Evolutionary conservation across 345 rosid species (phyloP).

Genomic region (Murraya koenigii): DNA sequence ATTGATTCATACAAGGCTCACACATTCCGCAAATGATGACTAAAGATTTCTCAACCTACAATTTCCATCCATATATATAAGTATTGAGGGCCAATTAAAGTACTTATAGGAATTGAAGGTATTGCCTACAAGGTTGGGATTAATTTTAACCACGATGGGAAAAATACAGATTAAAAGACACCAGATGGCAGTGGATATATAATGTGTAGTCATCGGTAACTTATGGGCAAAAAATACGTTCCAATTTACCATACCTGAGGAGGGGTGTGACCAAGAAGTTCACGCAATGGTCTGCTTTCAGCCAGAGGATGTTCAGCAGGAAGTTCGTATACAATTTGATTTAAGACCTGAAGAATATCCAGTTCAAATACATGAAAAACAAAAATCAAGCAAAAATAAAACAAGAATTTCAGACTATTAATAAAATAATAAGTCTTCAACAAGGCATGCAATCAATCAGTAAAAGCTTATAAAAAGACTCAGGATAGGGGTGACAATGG

Average conservation of each 20-base stretch:
- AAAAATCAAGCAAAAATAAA: background rate
- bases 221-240: background rate
- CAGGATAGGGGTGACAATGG: background rate
- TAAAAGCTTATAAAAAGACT: background rate
- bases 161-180: background rate
- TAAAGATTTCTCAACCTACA: conserved; percentile 1
- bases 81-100: too few relatives aligned
- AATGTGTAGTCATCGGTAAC: background rate
- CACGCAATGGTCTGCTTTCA: conserved; percentile 73
- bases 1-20: background rate
- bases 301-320: conserved; percentile 94
- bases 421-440: background rate
- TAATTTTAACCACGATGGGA: background rate
- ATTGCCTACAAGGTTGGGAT: background rate
- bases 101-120: background rate
- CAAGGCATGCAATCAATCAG: background rate
- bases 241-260: conserved; percentile 51
- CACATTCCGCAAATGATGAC: background rate
- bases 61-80: background rate
- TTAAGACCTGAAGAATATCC: conserved; percentile 54
- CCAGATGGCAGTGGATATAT: background rate
- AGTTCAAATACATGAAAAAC: conserved; percentile 12
- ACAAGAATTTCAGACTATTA: conserved; percentile 1
- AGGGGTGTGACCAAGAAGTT: conserved; percentile 92
- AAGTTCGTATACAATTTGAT: conserved; percentile 93